A percentile compares a stretch with the other conserved stretches of the same genome.
Conservation (phyloP, 2,329 filamentous ascomycete species). For the Phialophora macrospora region DNA sequence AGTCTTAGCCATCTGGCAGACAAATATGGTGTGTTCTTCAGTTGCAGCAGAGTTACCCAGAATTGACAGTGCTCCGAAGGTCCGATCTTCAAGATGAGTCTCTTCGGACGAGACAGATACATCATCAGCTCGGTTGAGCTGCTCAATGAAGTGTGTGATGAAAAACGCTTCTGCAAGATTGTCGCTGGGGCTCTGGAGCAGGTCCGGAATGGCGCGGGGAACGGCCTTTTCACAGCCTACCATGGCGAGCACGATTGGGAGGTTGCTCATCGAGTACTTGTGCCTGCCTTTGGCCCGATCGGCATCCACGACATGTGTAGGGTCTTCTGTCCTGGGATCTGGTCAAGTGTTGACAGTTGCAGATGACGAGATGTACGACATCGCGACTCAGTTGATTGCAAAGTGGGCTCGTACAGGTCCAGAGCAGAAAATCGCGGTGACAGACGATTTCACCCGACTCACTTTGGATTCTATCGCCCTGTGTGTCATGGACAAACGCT, state of each 20-base stretch:
- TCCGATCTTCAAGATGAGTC: conserved; percentile 63
- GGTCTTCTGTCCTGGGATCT: conserved; percentile 40
- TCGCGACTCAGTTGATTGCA: conserved; percentile 47
- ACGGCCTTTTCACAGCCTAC: conserved; percentile 69
- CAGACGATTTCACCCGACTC: conserved; percentile 73
- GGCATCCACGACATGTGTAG: conserved; percentile 50
- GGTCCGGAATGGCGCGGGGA: conserved; percentile 64
- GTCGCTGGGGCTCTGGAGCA: conserved; percentile 58
- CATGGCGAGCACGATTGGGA: conserved; percentile 63
- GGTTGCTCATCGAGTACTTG: conserved; percentile 60
- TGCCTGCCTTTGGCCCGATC: conserved; percentile 56
- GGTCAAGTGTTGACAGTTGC: conserved; percentile 10
- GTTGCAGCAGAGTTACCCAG: neutral
- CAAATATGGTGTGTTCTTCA: conserved; percentile 50
- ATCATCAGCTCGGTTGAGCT: conserved; percentile 61
- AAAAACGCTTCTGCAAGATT: conserved; percentile 68
- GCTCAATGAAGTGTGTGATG: conserved; percentile 68
- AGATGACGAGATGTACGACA: conserved; percentile 41
- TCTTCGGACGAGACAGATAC: conserved; percentile 55
- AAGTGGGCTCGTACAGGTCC: conserved; percentile 59
- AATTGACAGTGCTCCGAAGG: conserved; percentile 48
- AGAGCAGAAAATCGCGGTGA: conserved; percentile 60
- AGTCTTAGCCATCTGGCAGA: conserved; percentile 57
- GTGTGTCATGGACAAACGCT: conserved; percentile 72
- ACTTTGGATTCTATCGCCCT: conserved; percentile 74